Conservation (phyloP, 805 yeast genomes). For the Candida odintsovae region DNA sequence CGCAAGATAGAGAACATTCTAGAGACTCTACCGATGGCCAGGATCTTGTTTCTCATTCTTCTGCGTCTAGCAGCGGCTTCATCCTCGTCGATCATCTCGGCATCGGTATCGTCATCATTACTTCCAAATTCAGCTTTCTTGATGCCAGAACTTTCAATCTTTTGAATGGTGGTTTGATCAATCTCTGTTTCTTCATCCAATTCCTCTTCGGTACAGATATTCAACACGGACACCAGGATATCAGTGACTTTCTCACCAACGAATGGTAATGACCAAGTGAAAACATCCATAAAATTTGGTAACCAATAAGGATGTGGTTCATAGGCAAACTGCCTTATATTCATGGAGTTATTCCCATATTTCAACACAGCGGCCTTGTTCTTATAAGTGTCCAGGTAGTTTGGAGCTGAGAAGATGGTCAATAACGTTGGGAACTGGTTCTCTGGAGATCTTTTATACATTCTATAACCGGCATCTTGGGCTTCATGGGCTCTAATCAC, state of each 20-base stretch:
- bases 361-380: slow-evolving; percentile 94
- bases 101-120: slow-evolving; percentile 8
- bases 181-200: slow-evolving; percentile 67
- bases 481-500: slow-evolving; percentile 96
- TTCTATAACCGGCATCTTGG: slow-evolving; percentile 94
- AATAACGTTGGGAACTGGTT: slow-evolving; percentile 87
- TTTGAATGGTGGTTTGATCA: slow-evolving; percentile 18
- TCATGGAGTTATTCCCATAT: slow-evolving; percentile 89
- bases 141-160: slow-evolving; percentile 6
- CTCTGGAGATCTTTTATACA: slow-evolving; percentile 78
- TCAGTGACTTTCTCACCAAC: slow-evolving; percentile 96
- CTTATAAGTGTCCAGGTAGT: slow-evolving; percentile 85
- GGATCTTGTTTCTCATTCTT: slow-evolving; percentile 76
- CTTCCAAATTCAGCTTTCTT: slow-evolving; percentile 22
- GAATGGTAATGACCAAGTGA: slow-evolving; percentile 95
- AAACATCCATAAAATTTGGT: slow-evolving; percentile 95
- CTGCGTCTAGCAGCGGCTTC: slow-evolving; percentile 33
- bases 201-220: slow-evolving; percentile 94
- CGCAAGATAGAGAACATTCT: slow-evolving; percentile 86
- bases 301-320: slow-evolving; percentile 96
- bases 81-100: slow-evolving; percentile 9
- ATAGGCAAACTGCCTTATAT: slow-evolving; percentile 87
- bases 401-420: slow-evolving; percentile 94
- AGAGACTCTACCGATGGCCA: slow-evolving; percentile 95
- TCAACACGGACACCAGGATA: slow-evolving; percentile 82